Base-by-base conservation (phyloP, 208 protist genomes). In the Tritrichomonas foetus region DNA sequence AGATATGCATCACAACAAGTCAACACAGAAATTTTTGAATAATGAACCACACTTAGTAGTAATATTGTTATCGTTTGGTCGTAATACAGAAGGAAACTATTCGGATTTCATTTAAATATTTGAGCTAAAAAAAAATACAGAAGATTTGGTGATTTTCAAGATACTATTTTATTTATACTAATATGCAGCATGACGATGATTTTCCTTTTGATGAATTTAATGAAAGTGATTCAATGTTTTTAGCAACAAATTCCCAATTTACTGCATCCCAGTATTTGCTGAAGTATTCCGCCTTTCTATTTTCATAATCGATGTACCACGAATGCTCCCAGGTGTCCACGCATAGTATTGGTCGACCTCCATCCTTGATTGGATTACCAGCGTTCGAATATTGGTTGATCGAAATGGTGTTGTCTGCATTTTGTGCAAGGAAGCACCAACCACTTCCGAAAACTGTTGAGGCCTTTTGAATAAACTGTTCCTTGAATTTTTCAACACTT, bases 311-410 rank as follows among this genome's bases (percentile, higher is more conserved):
- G 22, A 92, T 61, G 44, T 92, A 92, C 47, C 50, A 92, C 1
- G 78, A 33, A 47, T 92, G 78, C 22, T 92, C 78, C 78, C 78
- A 92, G 39, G 50, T 61, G 44, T 92, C 78, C 14, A 92, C n/a
- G 47, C 47, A 64, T 11, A 92, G 50, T 39, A 92, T 92, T 92
- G 78, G 78, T 25, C n/a, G 39, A 30, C 39, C 33, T 22, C 50
- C 50, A 61, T 92, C 47, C 30, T 61, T 92, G 47, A 92, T 92
- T 61, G 78, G 78, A 36, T 92, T 92, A 39, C 55, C 44, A 5
- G 78, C 78, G 78, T 92, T 61, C 3, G 41, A 61, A 30, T 61
- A 50, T 61, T 92, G 47, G 55, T 57, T 39, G n/a, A 92, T 92
- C 44, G 47, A 33, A 39, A 92, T 27, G 11, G 41, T 92, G 11